phyloP scores from a whole-genome alignment of 1,284 basidiomycete genomes.

The Albatrellus sp. region DNA sequence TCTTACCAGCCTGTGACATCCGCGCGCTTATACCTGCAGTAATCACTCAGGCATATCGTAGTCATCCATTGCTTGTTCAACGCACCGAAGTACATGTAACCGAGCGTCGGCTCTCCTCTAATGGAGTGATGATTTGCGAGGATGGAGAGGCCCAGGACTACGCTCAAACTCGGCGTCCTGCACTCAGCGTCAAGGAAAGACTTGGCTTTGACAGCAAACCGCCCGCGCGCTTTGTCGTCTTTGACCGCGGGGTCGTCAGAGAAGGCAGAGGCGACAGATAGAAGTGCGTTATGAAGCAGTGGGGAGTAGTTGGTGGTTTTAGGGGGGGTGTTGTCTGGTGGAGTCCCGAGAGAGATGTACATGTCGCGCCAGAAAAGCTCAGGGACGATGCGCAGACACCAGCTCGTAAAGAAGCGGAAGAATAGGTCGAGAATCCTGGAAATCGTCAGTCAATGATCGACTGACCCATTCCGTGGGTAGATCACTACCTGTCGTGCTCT shows the following conservation, averaged over 20 bases:
- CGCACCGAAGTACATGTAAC: constrained; percentile 46
- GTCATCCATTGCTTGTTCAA: background rate
- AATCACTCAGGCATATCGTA: too few relatives aligned
- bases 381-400: constrained; percentile 33
- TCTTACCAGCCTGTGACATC: constrained; percentile 29
- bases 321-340: constrained; percentile 28
- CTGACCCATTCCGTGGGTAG: background rate
- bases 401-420: constrained; percentile 50
- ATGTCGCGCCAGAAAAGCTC: constrained; percentile 50
- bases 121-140: constrained; percentile 47
- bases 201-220: constrained; percentile 43
- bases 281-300: constrained; percentile 56
- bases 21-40: constrained; percentile 37
- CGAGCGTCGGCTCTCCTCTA: constrained; percentile 41
- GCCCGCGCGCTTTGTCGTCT: constrained; percentile 29
- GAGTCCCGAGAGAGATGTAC: constrained; percentile 34
- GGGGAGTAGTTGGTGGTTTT: constrained; percentile 55
- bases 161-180: constrained; percentile 41
- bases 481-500: constrained; percentile 33
- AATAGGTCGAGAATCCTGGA: constrained; percentile 37
- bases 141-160: constrained; percentile 45
- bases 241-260: constrained; percentile 41
- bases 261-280: constrained; percentile 47
- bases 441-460: background rate
- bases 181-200: constrained; percentile 44